Evolutionary conservation across 805 yeast species (phyloP), one percentile per base, ranked within the genome.

Genomic region (Candida vaughaniae): DNA sequence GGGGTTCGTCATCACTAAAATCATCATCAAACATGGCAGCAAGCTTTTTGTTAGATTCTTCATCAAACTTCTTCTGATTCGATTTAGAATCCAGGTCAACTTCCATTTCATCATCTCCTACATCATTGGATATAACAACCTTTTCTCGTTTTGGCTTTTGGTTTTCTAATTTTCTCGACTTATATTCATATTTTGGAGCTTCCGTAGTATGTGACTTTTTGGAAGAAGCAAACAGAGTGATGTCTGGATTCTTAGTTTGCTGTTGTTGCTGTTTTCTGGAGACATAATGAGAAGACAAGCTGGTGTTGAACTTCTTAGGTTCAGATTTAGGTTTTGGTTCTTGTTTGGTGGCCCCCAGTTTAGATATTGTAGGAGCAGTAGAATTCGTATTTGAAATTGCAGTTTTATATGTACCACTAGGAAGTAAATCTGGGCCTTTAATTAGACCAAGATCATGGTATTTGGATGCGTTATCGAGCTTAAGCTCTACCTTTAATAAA

Each of bases 101-200:
- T 14, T 26, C 22, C 12, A 20, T 25, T 5, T 29, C 37, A 12
- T 39, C 42, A 10, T 29, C 41, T 3, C 48, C 51, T 4, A 19
- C 31, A 26, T 25, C 39, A 16, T 22, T 27, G 5, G 39, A 36
- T 8, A 36, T 31, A 8, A 36, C 39, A 18, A 66, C 69, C 16
- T 69, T 52, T 34, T 69, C 73, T 28, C 47, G 55, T n/a, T 9
- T 41, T 10, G 36, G 36, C 15, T 20, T 6, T 20, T 26, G 17
- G 20, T 31, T 47, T 26, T 62, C 64, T 11, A 43, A 22, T 40
- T 66, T 67, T 12, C 72, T 48, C 4, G 70, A 64, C 39, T 65
- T 64, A 42, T 67, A 67, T 35, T 58, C 52, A 33, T 49, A 56
- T 6, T 40, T 36, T 1, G 54, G 48, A 5, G 39, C 15, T n/a